Evolutionary conservation across 2,329 filamentous ascomycete species (phyloP), one percentile per base, ranked within the genome.

Genomic region (Fusarium torreyae): DNA sequence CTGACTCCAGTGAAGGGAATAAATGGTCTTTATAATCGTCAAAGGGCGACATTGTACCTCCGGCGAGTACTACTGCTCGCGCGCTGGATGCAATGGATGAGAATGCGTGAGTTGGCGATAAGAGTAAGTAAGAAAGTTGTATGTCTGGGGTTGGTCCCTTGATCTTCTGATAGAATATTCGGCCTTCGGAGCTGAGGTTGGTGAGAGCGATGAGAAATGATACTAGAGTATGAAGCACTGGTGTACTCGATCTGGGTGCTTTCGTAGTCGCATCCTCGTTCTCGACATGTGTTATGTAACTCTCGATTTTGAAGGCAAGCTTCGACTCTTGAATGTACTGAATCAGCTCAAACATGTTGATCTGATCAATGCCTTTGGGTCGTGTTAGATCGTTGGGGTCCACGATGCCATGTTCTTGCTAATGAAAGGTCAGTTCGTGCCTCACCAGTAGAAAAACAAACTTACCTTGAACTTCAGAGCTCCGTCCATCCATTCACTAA

Each of bases 41-140:
- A 83, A 98, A 97, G 0, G 96, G 96, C 4, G 96, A 97, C 96
- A 99, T 98, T 26, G 96, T 99, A 22, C 96, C 96, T 60, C 96
- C 96, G 0, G 94, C 96, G 5, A 99, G 84, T 42, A 99, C 91
- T 5, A 99, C 92, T 3, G 95, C 93, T 60, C 94, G 87, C 1
- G 96, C 94, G 66, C 92, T 90, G 31, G 93, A 89, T 3, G 95
- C 93, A 52, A 98, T 92, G 13, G 94, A 92, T 9, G 91, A 91
- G 79, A 99, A 98, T 70, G 97, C 93, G 73, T 95, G 90, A 0
- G 94, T 94, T 1, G 96, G 95, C 33, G 97, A 96, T 1, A 99
- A 87, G 6, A 99, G 87, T 72, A 97, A 88, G 77, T 98, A 99
- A 43, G 90, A 94, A 14, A 98, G 82, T 22, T 86, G 84, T 18